These are phyloP conservation scores for Omphalea diandra DNA, from an alignment of 441 rosid genomes.

Conservation along the genomic window DNA sequence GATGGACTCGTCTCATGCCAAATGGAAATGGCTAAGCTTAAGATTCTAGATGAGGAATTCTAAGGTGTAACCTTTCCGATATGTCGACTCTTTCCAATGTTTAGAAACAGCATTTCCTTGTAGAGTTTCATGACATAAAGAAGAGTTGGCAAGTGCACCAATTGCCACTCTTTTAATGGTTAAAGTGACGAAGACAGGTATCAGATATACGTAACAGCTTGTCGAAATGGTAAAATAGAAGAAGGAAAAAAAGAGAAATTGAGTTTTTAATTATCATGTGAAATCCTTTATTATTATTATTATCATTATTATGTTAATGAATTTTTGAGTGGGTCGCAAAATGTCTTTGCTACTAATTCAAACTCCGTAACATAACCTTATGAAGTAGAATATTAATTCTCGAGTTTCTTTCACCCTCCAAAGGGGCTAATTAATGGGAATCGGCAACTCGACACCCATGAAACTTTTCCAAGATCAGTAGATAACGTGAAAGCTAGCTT, in stretches of 20 bases:
- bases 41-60: background rate
- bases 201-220: too few relatives aligned
- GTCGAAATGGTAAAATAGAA: background rate
- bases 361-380: too few relatives aligned
- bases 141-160: background rate
- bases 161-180: background rate
- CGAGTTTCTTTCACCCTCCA: background rate
- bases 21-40: background rate
- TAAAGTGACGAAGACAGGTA: too few relatives aligned
- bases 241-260: too few relatives aligned
- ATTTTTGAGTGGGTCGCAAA: too few relatives aligned
- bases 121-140: background rate
- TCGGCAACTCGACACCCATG: background rate
- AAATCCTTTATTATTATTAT: too few relatives aligned
- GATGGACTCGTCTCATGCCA: background rate
- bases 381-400: background rate
- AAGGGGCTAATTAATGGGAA: background rate
- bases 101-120: background rate
- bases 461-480: background rate
- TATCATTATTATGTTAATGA: too few relatives aligned
- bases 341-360: too few relatives aligned
- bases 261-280: too few relatives aligned
- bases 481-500: background rate
- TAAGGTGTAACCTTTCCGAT: background rate
- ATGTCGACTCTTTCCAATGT: background rate